Evolutionary conservation across 2,329 filamentous ascomycete species (phyloP), one percentile per base, ranked within the genome.

Genomic region (Teratosphaeria zuluensis): DNA sequence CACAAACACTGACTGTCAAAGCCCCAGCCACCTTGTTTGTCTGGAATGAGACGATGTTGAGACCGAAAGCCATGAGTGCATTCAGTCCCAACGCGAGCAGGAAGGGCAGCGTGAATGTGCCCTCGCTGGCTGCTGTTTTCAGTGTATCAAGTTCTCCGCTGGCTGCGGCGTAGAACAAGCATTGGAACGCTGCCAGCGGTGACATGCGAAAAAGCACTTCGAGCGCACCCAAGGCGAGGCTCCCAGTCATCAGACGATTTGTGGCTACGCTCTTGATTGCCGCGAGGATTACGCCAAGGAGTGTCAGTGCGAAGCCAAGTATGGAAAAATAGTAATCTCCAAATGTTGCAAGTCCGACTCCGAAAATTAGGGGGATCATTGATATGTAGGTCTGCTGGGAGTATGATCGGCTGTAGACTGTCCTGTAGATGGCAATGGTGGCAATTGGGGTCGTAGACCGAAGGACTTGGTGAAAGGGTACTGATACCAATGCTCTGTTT

Each of bases 401-500:
- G 70, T 85, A 86, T 19, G 76, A 78, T 57, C 81, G 79, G 60
- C 74, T 70, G 69, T 81, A 84, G 67, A 78, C 77, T 55, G 81
- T 66, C 56, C 81, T 80, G 74, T 83, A 84, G 68, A 86, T 83
- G 62, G 83, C 69, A 58, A 85, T 80, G 56, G 83, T 84, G 68
- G 85, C 83, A 65, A 85, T 77, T 31, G 84, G 83, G 60, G 78
- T 81, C 21, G 82, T 81, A 61, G 83, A 84, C 62, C 83, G 79
- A 70, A 85, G 80, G 59, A 84, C 82, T 69, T 86, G 83, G 70
- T 85, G 84, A 71, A 86, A 86, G 1, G 84, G 81, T n/a, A 86
- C 81, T 0, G 83, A 85, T 42, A 84, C 82, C 77, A 83, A 42
- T 53, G 56, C 55, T 8, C 54, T 56, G 3, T 48, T 48, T 12